Conservation (phyloP, 106 monocot genomes). For the Platanthera zijinensis region DNA sequence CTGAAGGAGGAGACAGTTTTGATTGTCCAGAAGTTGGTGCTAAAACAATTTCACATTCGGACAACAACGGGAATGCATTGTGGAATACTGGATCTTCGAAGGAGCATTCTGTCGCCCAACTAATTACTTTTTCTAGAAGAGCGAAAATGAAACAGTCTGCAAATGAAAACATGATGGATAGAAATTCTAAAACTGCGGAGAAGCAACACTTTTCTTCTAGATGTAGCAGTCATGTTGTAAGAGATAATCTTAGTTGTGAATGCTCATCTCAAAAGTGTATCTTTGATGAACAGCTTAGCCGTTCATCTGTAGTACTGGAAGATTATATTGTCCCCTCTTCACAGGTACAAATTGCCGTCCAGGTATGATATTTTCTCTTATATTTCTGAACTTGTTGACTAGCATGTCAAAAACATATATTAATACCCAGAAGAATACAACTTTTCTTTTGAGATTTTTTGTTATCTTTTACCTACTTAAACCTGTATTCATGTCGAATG, state of each 20-base stretch:
- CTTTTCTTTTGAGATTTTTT: neutral
- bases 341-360: neutral
- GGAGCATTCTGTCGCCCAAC: neutral
- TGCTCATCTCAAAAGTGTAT: slow-evolving; percentile 1
- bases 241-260: neutral
- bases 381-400: neutral
- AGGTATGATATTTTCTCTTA: slow-evolving; percentile 1
- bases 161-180: neutral
- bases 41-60: neutral
- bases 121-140: slow-evolving; percentile 11
- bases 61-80: neutral
- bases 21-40: slow-evolving; percentile 5
- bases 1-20: neutral
- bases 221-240: neutral
- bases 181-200: neutral
- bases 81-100: neutral
- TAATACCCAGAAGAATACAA: neutral
- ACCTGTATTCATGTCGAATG: neutral
- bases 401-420: neutral
- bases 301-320: neutral
- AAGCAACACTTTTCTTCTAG: neutral
- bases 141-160: neutral
- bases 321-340: neutral
- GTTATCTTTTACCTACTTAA: neutral
- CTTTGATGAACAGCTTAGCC: slow-evolving; percentile 1